Evolutionary conservation across 352 stramenopile genomes (phyloP).

Genomic region (Phytophthora agathidicida): DNA sequence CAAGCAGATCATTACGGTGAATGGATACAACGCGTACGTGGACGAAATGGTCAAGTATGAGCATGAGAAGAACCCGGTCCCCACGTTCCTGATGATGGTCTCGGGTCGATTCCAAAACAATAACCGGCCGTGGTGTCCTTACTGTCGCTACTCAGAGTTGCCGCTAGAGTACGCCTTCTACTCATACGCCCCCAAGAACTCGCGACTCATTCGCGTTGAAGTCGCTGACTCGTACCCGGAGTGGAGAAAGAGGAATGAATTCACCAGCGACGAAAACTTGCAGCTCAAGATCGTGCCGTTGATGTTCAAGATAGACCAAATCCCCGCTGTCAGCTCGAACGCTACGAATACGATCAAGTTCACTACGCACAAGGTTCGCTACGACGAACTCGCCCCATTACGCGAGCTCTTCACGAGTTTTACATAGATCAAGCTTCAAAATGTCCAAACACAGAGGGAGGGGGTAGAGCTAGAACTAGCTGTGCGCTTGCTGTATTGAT

Average conservation of each 20-base stretch:
- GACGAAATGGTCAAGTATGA: slow-evolving; percentile 42
- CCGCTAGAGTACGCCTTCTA: slow-evolving; percentile 78
- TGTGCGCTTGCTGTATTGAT: slow-evolving; percentile 15
- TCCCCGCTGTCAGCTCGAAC: slow-evolving; percentile 18
- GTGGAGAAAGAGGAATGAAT: slow-evolving; percentile 68
- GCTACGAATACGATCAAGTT: slow-evolving; percentile 39
- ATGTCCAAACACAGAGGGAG: slow-evolving; percentile 1
- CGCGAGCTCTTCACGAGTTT: slow-evolving; percentile 44
- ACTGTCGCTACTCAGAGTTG: slow-evolving; percentile 79
- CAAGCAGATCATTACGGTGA: slow-evolving; percentile 43
- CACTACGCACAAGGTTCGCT: slow-evolving; percentile 51
- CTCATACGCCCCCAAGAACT: slow-evolving; percentile 59
- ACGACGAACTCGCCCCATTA: slow-evolving; percentile 54
- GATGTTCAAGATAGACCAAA: slow-evolving; percentile 46
- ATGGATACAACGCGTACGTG: slow-evolving; percentile 41
- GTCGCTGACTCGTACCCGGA: slow-evolving; percentile 64
- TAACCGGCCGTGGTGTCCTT: slow-evolving; percentile 81
- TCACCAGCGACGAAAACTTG: slow-evolving; percentile 59
- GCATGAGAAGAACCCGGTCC: slow-evolving; percentile 33
- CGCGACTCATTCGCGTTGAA: slow-evolving; percentile 67
- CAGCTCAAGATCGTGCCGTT: slow-evolving; percentile 58
- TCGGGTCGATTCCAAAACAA: slow-evolving; percentile 69
- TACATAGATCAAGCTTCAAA: slow-evolving; percentile 16
- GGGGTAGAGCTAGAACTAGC: not conserved
- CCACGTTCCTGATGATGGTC: slow-evolving; percentile 75